These are phyloP conservation scores for Axilococcus clingmanii DNA, from an alignment of 139 green algal species.

Conservation along the genomic window DNA sequence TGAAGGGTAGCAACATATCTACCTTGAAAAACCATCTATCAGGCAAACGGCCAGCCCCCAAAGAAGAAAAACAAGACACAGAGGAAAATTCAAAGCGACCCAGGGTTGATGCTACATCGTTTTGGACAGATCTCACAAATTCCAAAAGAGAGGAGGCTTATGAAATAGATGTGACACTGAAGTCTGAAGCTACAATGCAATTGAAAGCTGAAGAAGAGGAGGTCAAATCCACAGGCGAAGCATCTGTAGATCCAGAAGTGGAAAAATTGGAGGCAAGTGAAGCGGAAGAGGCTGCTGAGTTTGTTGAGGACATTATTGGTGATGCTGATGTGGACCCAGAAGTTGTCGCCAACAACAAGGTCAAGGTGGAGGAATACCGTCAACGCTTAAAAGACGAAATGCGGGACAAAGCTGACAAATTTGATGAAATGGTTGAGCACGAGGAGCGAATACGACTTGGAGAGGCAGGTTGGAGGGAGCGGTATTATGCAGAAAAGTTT, in stretches of 20 bases:
- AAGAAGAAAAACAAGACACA: constrained; percentile 3
- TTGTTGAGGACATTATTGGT: constrained; percentile 35
- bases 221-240: neutral
- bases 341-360: constrained; percentile 9
- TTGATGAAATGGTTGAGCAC: constrained; percentile 76
- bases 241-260: neutral
- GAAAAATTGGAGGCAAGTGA: constrained; percentile 10
- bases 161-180: neutral
- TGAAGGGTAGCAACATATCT: no score
- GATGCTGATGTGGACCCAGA: constrained; percentile 13
- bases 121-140: neutral
- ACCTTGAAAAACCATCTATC: constrained; percentile 6
- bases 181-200: constrained; percentile 5
- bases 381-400: constrained; percentile 54
- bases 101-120: constrained; percentile 2
- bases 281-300: constrained; percentile 20
- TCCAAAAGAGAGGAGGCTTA: constrained; percentile 1
- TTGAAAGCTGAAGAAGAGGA: constrained; percentile 6
- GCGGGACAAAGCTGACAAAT: constrained; percentile 65
- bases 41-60: constrained; percentile 1
- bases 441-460: constrained; percentile 72
- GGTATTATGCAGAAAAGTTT: constrained; percentile 74
- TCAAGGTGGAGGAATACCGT: constrained; percentile 44
- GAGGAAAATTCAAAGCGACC: constrained; percentile 1
- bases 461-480: constrained; percentile 82